These are phyloP conservation scores for Agrostemma githago DNA, from an alignment of 148 eudicot species.

Conservation along the genomic window DNA sequence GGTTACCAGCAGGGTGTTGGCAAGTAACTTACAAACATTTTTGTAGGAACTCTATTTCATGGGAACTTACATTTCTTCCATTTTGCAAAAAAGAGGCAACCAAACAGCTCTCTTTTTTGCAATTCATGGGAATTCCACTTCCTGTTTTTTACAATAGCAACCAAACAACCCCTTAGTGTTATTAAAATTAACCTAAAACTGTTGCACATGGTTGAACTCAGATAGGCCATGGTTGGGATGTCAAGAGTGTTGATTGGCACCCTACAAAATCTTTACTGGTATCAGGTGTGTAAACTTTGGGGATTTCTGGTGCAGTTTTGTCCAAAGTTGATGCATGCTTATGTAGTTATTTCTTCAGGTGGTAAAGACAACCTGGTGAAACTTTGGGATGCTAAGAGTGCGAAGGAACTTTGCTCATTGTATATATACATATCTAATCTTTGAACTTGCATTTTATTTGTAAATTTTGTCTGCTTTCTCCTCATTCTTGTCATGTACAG, in stretches of 20 bases:
- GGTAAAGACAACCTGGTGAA: conserved; percentile 96
- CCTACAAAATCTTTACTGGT: conserved; percentile 87
- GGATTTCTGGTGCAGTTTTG: conserved; percentile 6
- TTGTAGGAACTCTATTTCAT: too few species aligned
- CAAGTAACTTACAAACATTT: too few species aligned
- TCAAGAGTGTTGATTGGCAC: conserved; percentile 98
- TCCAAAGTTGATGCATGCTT: conserved; percentile 15
- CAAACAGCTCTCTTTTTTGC: too few species aligned
- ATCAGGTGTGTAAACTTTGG: conserved; percentile 52
- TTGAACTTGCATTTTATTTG: background rate
- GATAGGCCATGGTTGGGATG: conserved; percentile 99
- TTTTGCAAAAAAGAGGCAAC: too few species aligned
- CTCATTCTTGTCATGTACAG: conserved; percentile 41
- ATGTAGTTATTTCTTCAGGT: conserved; percentile 42
- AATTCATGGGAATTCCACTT: too few species aligned
- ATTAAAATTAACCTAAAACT: conserved; percentile 47
- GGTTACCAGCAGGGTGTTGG: too few species aligned
- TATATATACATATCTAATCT: conserved; percentile 30
- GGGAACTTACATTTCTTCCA: too few species aligned
- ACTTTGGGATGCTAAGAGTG: conserved; percentile 97
- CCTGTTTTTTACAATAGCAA: too few species aligned
- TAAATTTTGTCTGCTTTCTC: conserved; percentile 4
- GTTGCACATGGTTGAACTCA: conserved; percentile 71
- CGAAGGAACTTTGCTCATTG: conserved; percentile 85
- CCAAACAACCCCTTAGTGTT: conserved; percentile 2